Evolutionary conservation across 768 basidiomycete genomes (phyloP), one percentile per base, ranked within the genome.

Genomic region (Russula sp.): DNA sequence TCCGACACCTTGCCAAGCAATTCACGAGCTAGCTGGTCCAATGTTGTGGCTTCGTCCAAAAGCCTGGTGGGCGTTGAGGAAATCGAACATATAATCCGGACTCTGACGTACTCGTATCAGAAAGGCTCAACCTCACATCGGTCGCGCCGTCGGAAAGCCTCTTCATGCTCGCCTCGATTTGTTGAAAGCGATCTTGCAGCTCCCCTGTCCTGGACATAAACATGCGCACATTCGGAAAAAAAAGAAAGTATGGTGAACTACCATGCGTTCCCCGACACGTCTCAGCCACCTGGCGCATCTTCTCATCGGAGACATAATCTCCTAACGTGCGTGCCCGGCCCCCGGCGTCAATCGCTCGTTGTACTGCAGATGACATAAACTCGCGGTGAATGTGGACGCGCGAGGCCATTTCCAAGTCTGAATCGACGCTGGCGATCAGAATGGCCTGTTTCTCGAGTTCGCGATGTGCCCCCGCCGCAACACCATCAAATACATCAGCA

Each of bases 231-330:
- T n/a, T n/a, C 14, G 55, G n/a, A 26, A 24, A 32, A 24, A 26
- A 24, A 32, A 5, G 28, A 11, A 28, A 67, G 36, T 42, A 68
- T 42, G 18, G 51, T 40, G 38, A 70, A 82, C 46, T 63, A 89
- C 90, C 83, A 77, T 92, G 88, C 28, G 87, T 85, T 54, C 81
- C 80, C 18, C 77, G 71, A 75, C 90, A 92, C 4, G 81, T 84
- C 18, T 88, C 88, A 3, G 84, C 88, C 1, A 94, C 91, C 71
- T 89, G 83, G 69, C 79, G 81, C 91, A 94, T 94, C 76, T 87
- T 90, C 56, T 78, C 82, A 67, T 79, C 81, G 18, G 87, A 87
- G 28, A 94, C 90, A 73, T 92, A 94, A 72, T 90, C 90, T 13
- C 87, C 89, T 46, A 94, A 74, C 13, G 87, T 88, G 51, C 91